These are phyloP conservation scores for Trichoderma gamsii DNA, from an alignment of 495 filamentous ascomycete species.

Conservation along the genomic window DNA sequence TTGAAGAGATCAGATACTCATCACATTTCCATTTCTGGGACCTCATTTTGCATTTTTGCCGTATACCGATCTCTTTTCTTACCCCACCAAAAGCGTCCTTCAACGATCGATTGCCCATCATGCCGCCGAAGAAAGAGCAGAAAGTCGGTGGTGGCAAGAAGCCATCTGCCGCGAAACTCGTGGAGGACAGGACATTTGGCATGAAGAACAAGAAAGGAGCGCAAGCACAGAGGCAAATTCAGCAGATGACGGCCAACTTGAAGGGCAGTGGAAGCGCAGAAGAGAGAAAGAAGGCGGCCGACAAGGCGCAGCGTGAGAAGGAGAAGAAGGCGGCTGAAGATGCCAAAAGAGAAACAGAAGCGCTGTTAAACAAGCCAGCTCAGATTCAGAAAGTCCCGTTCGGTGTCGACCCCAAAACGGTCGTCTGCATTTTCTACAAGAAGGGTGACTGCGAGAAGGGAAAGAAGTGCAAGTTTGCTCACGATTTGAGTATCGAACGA, in stretches of 20 bases:
- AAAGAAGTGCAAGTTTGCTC: slow-evolving; percentile 94
- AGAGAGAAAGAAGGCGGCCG: slow-evolving; percentile 82
- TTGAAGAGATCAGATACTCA: not conserved
- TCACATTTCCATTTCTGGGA: not conserved
- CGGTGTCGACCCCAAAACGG: slow-evolving; percentile 95
- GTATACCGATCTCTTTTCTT: not conserved
- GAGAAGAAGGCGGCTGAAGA: slow-evolving; percentile 81
- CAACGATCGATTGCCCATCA: slow-evolving; percentile 40
- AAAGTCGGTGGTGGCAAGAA: slow-evolving; percentile 55
- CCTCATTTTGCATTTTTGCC: not conserved
- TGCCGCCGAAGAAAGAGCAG: slow-evolving; percentile 85
- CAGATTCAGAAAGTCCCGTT: slow-evolving; percentile 96
- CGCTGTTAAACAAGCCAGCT: slow-evolving; percentile 87
- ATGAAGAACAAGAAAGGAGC: slow-evolving; percentile 99
- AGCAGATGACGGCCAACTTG: slow-evolving; percentile 65
- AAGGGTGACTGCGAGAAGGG: slow-evolving; percentile 97
- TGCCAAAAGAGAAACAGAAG: slow-evolving; percentile 66
- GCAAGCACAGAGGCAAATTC: slow-evolving; percentile 81
- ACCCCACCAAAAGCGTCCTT: slow-evolving; percentile 7
- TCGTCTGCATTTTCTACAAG: slow-evolving; percentile 94
- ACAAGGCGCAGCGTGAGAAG: slow-evolving; percentile 73
- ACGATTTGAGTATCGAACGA: slow-evolving; percentile 82
- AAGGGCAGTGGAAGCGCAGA: slow-evolving; percentile 68
- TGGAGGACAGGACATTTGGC: slow-evolving; percentile 96
- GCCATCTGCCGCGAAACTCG: slow-evolving; percentile 58